Evolutionary conservation across 805 yeast species (phyloP), one percentile per base, ranked within the genome.

Genomic region (Schwanniomyces yamadae): DNA sequence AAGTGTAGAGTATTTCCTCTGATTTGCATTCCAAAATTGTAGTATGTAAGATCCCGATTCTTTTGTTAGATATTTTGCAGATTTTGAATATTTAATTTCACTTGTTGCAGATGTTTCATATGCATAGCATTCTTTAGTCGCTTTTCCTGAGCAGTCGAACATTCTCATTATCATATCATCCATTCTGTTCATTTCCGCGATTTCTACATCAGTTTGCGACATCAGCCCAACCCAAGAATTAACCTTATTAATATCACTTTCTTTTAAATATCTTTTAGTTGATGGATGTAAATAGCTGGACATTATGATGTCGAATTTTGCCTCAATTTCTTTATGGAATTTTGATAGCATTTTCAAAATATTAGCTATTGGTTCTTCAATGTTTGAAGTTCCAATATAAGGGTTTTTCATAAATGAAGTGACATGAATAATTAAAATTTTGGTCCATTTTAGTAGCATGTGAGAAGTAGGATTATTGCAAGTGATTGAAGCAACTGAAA

Each of bases 61-160:
- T 25, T 36, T 39, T 8, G 47, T 15, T 11, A 48, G 22, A 30
- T 44, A 44, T 8, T 20, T 31, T 1, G 45, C 10, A 9, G 26
- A 18, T n/a, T 29, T 38, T 6, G 38, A 19, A 21, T 43, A 41
- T 11, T 34, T 28, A 17, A 50, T 44, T 25, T 44, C 48, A 21
- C 39, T 44, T 2, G 43, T 36, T 6, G 49, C 48, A 8, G 49
- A 46, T 4, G 56, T 49, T 39, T 58, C 63, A 40, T 53, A 58
- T 12, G 31, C 30, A 30, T 52, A 42, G 23, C 57, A 50, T 42
- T 58, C 63, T 23, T 45, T 48, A 20, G 49, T 48, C 2, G 55
- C 40, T 21, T 43, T 55, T 5, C 61, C 62, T 6, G 53, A 48
- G 35, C 62, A 58, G 28, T 55, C 48, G 39, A 58, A 58, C 14